A percentile compares a stretch with the other conserved stretches of the same genome.
Conservation (phyloP, 441 rosid species). For the Bocquillonia castaneifolia region DNA sequence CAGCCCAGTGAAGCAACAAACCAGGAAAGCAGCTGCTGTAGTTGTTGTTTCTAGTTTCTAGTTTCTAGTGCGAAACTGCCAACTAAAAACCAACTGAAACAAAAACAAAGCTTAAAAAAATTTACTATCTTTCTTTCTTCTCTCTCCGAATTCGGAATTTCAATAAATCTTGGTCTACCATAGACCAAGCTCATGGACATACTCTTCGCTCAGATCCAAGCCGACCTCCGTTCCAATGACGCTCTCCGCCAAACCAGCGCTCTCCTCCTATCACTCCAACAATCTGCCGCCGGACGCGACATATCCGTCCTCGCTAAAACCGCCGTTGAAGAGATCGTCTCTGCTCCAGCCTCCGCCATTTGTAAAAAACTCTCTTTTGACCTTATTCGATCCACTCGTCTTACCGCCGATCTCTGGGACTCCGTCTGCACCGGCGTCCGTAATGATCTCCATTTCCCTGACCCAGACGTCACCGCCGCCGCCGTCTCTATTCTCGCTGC, state of each 20-base stretch:
- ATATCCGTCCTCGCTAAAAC: slow-evolving; percentile 82
- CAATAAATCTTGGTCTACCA: slow-evolving; percentile 18
- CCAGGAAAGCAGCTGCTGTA: too few relatives aligned
- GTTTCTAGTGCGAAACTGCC: too few relatives aligned
- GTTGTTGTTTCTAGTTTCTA: too few relatives aligned
- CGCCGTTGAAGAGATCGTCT: slow-evolving; percentile 91
- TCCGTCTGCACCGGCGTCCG: slow-evolving; percentile 75
- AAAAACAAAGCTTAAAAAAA: too few relatives aligned
- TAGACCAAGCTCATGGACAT: slow-evolving; percentile 60
- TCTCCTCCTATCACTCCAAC: slow-evolving; percentile 89
- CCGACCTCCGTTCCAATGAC: slow-evolving; percentile 95
- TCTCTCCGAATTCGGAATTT: too few relatives aligned
- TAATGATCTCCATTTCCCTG: slow-evolving; percentile 85
- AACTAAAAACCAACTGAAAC: too few relatives aligned
- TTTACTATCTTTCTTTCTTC: too few relatives aligned
- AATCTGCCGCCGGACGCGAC: slow-evolving; percentile 88
- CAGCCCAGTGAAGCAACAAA: too few relatives aligned
- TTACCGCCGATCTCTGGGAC: slow-evolving; percentile 98
- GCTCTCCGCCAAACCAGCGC: slow-evolving; percentile 93
- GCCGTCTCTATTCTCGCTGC: slow-evolving; percentile 90
- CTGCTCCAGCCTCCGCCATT: slow-evolving; percentile 87
- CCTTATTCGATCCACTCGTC: slow-evolving; percentile 85
- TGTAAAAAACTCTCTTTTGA: slow-evolving; percentile 95
- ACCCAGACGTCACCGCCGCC: slow-evolving; percentile 91
- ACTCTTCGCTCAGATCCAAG: slow-evolving; percentile 95